phyloP scores from a whole-genome alignment of 441 rosid genomes.

The Codiaeum variegatum region DNA sequence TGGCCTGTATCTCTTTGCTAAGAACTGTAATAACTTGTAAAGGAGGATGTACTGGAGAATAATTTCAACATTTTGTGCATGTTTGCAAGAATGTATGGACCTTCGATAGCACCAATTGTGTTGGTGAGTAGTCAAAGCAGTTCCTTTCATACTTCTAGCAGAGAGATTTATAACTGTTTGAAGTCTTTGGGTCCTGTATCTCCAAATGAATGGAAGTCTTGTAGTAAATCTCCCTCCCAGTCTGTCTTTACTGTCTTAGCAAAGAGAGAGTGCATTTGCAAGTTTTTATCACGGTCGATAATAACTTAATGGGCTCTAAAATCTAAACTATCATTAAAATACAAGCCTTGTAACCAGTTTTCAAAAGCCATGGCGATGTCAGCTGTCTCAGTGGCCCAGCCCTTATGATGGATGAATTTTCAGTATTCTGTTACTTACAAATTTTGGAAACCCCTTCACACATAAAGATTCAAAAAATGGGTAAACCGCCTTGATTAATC shows the following conservation, averaged over 20 bases:
- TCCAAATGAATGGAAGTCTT: not conserved
- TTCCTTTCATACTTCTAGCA: not conserved
- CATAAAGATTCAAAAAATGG: not conserved
- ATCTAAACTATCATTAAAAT: not conserved
- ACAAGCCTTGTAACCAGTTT: not conserved
- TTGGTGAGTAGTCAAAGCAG: conserved; percentile 43
- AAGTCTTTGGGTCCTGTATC: not conserved
- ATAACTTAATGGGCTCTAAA: not conserved
- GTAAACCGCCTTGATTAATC: too few species aligned
- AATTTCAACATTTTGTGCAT: conserved; percentile 72
- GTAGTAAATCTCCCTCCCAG: not conserved
- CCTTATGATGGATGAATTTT: not conserved
- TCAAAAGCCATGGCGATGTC: not conserved
- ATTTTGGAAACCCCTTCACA: not conserved
- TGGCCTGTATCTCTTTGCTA: conserved; percentile 4
- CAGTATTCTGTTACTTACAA: not conserved
- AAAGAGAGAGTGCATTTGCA: not conserved
- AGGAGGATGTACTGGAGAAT: conserved; percentile 87
- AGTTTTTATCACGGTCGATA: not conserved
- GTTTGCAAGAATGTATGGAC: conserved; percentile 72
- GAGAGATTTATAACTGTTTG: not conserved
- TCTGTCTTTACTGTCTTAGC: not conserved
- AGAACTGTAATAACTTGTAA: conserved; percentile 21
- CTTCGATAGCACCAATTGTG: conserved; percentile 56
- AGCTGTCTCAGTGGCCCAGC: not conserved